A percentile compares a stretch with the other conserved stretches of the same genome.
These are phyloP conservation scores for Goffeauzyma gilvescens DNA, from an alignment of 768 basidiomycete species.

Conservation along the genomic window DNA sequence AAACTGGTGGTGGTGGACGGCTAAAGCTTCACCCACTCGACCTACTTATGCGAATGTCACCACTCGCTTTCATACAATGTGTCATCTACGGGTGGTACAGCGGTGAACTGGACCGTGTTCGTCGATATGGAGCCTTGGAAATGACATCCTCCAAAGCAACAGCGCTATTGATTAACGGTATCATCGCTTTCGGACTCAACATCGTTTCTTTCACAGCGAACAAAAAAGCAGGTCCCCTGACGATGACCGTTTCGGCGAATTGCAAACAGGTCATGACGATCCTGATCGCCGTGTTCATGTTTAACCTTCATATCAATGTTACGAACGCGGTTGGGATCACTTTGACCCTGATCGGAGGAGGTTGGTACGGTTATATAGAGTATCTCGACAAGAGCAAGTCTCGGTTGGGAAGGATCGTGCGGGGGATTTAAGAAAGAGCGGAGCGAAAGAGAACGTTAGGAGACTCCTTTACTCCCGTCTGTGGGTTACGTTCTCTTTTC, in stretches of 20 bases:
- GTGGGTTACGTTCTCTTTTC: no score
- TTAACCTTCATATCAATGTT: conserved; percentile 59
- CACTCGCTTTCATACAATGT: conserved; percentile 77
- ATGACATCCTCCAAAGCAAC: conserved; percentile 37
- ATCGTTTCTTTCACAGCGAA: conserved; percentile 94
- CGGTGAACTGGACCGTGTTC: conserved; percentile 58
- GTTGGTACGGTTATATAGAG: conserved; percentile 21
- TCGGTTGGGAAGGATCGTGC: background rate
- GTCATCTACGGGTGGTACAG: conserved; percentile 52
- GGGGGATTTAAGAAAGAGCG: no score
- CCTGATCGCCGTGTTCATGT: conserved; percentile 61
- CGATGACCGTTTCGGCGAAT: conserved; percentile 33
- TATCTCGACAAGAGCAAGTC: conserved; percentile 16
- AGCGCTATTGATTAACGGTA: conserved; percentile 55
- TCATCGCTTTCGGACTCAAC: conserved; percentile 78
- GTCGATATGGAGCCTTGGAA: conserved; percentile 37
- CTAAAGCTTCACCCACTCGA: conserved; percentile 51
- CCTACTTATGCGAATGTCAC: conserved; percentile 72
- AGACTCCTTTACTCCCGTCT: no score
- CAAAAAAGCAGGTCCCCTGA: conserved; percentile 52
- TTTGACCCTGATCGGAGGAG: conserved; percentile 65
- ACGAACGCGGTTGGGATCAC: conserved; percentile 66
- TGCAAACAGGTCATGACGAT: conserved; percentile 88
- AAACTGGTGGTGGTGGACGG: conserved; percentile 33
- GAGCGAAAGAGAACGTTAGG: no score